Conservation (phyloP, 768 basidiomycete species). For the Termitomyces sp. region DNA sequence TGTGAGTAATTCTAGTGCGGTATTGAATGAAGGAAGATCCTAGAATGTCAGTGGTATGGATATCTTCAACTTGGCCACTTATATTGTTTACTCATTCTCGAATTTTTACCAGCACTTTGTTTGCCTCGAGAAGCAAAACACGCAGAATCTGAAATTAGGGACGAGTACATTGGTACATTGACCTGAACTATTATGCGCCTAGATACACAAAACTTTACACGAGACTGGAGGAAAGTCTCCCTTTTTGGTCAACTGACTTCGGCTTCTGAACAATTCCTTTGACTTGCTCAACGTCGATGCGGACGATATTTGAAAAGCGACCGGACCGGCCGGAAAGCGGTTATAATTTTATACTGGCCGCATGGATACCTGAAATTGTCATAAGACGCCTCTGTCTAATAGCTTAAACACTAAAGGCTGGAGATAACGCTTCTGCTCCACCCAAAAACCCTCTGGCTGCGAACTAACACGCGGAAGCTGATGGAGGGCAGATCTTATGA, state of each 20-base stretch:
- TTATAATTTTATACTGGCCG: no score
- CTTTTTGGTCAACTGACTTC: not conserved
- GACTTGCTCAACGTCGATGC: not conserved
- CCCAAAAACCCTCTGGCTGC: not conserved
- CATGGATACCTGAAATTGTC: not conserved
- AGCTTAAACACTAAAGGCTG: not conserved
- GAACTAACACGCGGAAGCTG: not conserved
- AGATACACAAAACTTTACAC: not conserved
- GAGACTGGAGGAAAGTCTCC: not conserved
- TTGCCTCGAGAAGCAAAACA: not conserved
- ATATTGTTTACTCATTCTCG: not conserved
- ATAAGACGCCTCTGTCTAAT: not conserved
- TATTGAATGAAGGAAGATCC: no score
- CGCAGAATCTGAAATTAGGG: not conserved
- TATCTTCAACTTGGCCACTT: not conserved
- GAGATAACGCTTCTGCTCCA: not conserved
- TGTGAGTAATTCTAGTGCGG: not conserved
- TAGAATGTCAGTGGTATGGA: not conserved
- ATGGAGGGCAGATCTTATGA: no score
- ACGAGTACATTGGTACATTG: not conserved
- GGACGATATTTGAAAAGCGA: not conserved
- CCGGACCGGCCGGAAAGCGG: not conserved
- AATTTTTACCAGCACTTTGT: not conserved
- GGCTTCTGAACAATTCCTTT: not conserved
- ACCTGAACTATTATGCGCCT: not conserved